A percentile compares a stretch with the other conserved stretches of the same genome.
These are phyloP conservation scores for Stephania yunnanensis DNA, from an alignment of 164 flowering plant genomes.

Conservation along the genomic window DNA sequence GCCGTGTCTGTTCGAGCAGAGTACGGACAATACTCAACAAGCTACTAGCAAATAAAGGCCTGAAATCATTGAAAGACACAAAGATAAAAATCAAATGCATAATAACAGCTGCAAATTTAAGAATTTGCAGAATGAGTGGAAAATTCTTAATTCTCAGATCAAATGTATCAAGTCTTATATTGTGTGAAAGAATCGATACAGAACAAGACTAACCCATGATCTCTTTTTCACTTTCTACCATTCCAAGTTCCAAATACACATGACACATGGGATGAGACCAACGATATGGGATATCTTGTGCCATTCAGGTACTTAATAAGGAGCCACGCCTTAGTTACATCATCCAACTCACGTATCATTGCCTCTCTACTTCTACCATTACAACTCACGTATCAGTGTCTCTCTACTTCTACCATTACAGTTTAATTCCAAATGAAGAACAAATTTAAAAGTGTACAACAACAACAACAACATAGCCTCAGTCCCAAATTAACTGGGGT, in stretches of 20 bases:
- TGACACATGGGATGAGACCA: neutral
- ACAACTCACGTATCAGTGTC: neutral
- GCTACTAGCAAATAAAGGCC: constrained; percentile 83
- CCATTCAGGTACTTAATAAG: neutral
- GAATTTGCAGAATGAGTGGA: neutral
- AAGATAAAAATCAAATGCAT: neutral
- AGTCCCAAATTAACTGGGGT: too few relatives aligned
- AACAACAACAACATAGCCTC: too few relatives aligned
- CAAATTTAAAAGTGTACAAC: neutral
- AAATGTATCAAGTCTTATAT: neutral
- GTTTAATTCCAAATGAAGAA: neutral
- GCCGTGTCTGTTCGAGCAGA: constrained; percentile 68
- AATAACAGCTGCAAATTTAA: neutral
- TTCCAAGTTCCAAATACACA: neutral
- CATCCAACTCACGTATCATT: neutral
- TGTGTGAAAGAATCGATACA: neutral
- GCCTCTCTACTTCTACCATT: neutral
- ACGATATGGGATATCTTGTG: neutral
- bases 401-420: neutral
- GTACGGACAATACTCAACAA: constrained; percentile 57
- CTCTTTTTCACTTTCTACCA: neutral
- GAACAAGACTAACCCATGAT: neutral
- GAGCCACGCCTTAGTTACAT: neutral
- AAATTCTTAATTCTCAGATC: neutral
- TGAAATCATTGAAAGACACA: constrained; percentile 28